phyloP scores from a whole-genome alignment of 108 stramenopile genomes.

The Mediolabrus comicus region DNA sequence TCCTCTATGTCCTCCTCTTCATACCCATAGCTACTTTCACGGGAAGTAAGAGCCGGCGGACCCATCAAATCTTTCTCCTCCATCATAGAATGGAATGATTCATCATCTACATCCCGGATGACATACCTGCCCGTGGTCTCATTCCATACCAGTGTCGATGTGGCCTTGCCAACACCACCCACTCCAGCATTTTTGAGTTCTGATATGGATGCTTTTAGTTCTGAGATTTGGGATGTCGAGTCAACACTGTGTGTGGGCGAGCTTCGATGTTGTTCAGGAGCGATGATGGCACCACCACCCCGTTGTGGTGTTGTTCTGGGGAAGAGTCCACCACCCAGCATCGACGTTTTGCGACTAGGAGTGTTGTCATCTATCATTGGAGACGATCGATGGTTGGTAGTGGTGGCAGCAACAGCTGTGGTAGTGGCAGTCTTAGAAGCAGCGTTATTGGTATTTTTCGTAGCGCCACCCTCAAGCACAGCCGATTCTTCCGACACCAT shows the following conservation, averaged over 20 bases:
- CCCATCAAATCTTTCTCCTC: background rate
- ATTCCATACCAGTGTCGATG: constrained; percentile 38
- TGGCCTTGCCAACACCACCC: constrained; percentile 23
- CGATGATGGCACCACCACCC: background rate
- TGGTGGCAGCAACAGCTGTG: background rate
- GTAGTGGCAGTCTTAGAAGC: background rate
- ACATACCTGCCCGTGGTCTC: constrained; percentile 30
- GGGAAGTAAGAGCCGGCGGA: background rate
- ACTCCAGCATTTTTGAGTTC: constrained; percentile 38
- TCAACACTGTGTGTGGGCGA: background rate
- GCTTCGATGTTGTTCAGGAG: background rate
- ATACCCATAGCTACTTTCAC: background rate
- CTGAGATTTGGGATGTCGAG: constrained; percentile 12
- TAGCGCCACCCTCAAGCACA: background rate
- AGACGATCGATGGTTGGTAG: too few species aligned
- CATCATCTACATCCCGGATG: constrained; percentile 40
- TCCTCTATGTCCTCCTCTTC: background rate
- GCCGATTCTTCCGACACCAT: background rate
- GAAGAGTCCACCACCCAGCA: background rate
- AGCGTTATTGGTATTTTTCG: too few species aligned
- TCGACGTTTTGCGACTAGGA: background rate
- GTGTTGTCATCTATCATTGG: background rate
- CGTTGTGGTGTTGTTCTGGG: background rate
- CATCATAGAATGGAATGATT: constrained; percentile 22
- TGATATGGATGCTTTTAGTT: constrained; percentile 34